A percentile compares a stretch with the other conserved stretches of the same genome.
phyloP scores from a whole-genome alignment of 495 filamentous ascomycete species.

The Penicillium herquei region DNA sequence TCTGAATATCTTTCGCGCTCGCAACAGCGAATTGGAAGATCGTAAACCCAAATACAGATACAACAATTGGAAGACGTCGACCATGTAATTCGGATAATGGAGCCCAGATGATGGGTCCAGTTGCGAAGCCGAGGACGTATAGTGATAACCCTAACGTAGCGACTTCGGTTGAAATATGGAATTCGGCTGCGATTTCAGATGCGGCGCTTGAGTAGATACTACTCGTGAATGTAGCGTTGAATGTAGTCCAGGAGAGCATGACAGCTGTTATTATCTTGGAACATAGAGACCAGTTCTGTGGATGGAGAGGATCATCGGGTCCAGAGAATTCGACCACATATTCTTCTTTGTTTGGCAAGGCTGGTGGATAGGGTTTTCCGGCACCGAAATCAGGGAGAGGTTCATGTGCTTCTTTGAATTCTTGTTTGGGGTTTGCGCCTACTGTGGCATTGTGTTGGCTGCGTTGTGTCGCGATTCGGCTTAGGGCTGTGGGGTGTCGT shows the following conservation, averaged over 20 bases:
- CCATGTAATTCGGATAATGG: conserved; percentile 63
- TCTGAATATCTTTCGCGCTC: conserved; percentile 46
- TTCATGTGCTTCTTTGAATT: conserved; percentile 48
- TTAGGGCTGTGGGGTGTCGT: conserved; percentile 69
- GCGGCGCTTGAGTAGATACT: conserved; percentile 58
- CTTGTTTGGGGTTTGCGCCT: conserved; percentile 50
- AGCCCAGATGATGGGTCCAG: conserved; percentile 62
- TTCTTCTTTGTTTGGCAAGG: conserved; percentile 67
- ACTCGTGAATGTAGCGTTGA: conserved; percentile 68
- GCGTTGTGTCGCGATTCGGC: conserved; percentile 70
- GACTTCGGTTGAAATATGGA: conserved; percentile 54
- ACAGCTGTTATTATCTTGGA: conserved; percentile 71
- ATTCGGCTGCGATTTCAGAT: conserved; percentile 42
- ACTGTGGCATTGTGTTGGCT: conserved; percentile 78
- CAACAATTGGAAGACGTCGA: conserved; percentile 62
- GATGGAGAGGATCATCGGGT: conserved; percentile 52
- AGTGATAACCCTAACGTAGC: conserved; percentile 56
- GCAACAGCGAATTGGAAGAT: conserved; percentile 18
- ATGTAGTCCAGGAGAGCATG: conserved; percentile 78
- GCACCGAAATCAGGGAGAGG: conserved; percentile 63
- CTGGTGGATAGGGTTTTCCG: conserved; percentile 76
- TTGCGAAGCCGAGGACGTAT: conserved; percentile 60
- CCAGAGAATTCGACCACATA: conserved; percentile 74
- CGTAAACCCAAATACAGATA: conserved; percentile 27
- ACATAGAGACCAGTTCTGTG: conserved; percentile 76